Conservation (phyloP, 2,329 filamentous ascomycete species). For the Venturia carpophila region DNA sequence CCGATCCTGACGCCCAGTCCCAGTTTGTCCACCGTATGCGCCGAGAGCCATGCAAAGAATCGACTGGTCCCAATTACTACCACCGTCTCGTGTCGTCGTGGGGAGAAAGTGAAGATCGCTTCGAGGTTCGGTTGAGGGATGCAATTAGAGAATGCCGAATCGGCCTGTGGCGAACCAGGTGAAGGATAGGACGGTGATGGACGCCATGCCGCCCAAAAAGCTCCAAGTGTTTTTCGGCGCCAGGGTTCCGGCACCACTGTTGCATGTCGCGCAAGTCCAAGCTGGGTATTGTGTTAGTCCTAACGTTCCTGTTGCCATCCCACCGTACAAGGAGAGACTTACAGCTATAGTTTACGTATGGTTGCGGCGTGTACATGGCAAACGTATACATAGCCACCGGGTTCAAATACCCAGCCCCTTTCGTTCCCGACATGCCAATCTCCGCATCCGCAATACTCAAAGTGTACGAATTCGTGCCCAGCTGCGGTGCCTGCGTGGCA, state of each 20-base stretch:
- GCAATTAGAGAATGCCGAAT: neutral
- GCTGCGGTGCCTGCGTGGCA: conserved; percentile 37
- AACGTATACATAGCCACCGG: conserved; percentile 48
- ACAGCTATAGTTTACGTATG: conserved; percentile 44
- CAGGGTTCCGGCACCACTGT: conserved; percentile 43
- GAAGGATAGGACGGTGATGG: conserved; percentile 51
- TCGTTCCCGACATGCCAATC: conserved; percentile 41
- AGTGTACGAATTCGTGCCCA: conserved; percentile 55
- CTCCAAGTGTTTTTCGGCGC: conserved; percentile 49
- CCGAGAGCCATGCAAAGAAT: conserved; percentile 9
- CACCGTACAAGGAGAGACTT: conserved; percentile 23
- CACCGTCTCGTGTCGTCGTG: neutral
- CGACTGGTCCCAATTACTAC: neutral
- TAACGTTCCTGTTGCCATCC: neutral
- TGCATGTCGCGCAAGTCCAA: conserved; percentile 50
- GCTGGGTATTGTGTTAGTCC: conserved; percentile 31
- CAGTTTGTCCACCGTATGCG: neutral
- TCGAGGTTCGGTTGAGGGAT: neutral
- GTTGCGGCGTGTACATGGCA: conserved; percentile 53
- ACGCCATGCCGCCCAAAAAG: conserved; percentile 48
- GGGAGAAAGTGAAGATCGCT: neutral
- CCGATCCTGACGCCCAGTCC: neutral
- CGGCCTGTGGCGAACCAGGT: conserved; percentile 38
- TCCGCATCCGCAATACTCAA: conserved; percentile 54
- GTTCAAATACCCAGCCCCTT: conserved; percentile 47